Evolutionary conservation across 2,329 filamentous ascomycete species (phyloP).

Genomic region (Fusarium annulatum): DNA sequence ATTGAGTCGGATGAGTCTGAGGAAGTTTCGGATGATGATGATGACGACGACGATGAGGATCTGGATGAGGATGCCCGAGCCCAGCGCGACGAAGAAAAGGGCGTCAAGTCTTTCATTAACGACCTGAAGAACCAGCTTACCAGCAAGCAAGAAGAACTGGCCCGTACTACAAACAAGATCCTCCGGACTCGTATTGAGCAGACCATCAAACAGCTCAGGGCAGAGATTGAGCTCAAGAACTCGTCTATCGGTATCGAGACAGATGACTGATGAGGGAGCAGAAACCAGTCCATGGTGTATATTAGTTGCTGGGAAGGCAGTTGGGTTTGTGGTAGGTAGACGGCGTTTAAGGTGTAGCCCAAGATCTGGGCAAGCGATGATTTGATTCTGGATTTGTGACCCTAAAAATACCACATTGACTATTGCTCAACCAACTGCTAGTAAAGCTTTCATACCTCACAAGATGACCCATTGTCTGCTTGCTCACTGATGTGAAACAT

Average conservation of each 20-base stretch:
- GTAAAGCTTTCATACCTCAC: background rate
- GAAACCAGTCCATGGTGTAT: background rate
- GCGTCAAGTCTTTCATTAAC: conserved; percentile 65
- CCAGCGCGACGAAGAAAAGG: conserved; percentile 62
- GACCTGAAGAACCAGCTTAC: conserved; percentile 64
- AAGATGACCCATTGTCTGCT: background rate
- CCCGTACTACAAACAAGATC: conserved; percentile 58
- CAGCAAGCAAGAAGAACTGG: conserved; percentile 57
- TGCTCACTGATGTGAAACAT: background rate
- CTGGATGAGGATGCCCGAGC: conserved; percentile 65
- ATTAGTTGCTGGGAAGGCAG: conserved; percentile 2
- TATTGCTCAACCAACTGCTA: conserved; percentile 14
- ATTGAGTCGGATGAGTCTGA: conserved; percentile 56
- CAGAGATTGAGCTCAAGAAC: conserved; percentile 59
- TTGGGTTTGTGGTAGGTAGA: background rate
- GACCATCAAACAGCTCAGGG: conserved; percentile 60
- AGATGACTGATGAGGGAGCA: conserved; percentile 45
- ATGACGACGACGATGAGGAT: conserved; percentile 65
- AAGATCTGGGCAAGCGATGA: conserved; percentile 16
- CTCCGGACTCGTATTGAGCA: conserved; percentile 61
- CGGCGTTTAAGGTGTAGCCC: conserved; percentile 33
- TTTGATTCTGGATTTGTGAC: conserved; percentile 19
- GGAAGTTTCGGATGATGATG: conserved; percentile 58
- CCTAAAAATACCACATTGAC: conserved; percentile 38
- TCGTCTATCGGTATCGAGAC: conserved; percentile 56